Base-by-base conservation (phyloP, 2,329 filamentous ascomycete species). In the Alternaria ethzedia region DNA sequence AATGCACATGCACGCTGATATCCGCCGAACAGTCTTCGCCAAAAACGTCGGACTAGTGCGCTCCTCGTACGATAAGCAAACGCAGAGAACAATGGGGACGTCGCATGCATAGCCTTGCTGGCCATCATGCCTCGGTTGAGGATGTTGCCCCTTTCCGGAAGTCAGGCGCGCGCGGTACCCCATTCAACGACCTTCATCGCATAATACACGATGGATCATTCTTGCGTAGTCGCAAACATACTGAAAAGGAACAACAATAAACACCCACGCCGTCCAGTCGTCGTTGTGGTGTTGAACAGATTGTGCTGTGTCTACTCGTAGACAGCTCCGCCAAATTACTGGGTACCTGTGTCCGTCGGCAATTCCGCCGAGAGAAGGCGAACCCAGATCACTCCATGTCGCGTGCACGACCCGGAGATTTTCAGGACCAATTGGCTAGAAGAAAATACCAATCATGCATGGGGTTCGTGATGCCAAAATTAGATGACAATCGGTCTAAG, bases 391-490 rank as follows among this genome's bases (percentile, higher is more conserved):
- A 52, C 9, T 0, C 0, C 1, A 1, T 52, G 49, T 25, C 49
- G 20, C 49, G 49, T 52, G 49, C 30, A 10, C 21, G 2, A 4
- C 8, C 28, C 20, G 49, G 49, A 36, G 30, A 52, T 52, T 52
- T 36, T 10, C 49, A 51, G 28, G 28, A 13, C 28, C 55, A 51
- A 58, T 61, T 30, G 26, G 49, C 49, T 21, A 13, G 15, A 25
- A 44, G 10, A 13, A 13, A 30, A 44, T 28, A 2, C 44, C 12
- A 51, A 51, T 23, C 44, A 28, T 51, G 30, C 25, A 26, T 13
- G 20, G 28, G 36, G 20, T 30, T 52, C 4, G 0, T 25, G 49
- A 23, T 52, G 21, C 49, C 30, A 52, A 41, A n/a, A 10, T 52
- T 52, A 52, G 49, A 11, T 17, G 13, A 11, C 5, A 17, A 25